A percentile compares a stretch with the other conserved stretches of the same genome.
These are phyloP conservation scores for Salix suchowensis DNA, from an alignment of 345 rosid genomes.

Conservation along the genomic window DNA sequence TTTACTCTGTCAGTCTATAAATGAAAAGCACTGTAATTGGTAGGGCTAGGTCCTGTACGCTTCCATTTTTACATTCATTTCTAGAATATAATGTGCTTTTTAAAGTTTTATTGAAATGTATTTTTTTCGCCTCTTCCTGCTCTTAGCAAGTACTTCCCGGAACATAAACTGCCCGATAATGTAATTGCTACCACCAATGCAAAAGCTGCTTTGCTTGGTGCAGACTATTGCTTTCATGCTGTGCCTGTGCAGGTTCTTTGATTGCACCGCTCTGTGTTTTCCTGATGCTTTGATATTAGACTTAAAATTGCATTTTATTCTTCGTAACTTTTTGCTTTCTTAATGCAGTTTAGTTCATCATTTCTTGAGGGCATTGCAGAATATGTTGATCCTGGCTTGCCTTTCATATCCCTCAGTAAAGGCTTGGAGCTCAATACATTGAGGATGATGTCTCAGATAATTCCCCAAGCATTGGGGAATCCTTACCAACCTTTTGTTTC, in stretches of 20 bases:
- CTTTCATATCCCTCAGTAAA: conserved; percentile 91
- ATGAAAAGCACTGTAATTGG: conserved; percentile 54
- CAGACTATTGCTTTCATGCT: conserved; percentile 87
- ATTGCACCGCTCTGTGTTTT: neutral
- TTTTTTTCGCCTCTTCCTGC: neutral
- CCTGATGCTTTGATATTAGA: neutral
- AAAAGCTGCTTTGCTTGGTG: conserved; percentile 61
- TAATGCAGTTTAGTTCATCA: conserved; percentile 74
- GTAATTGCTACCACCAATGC: conserved; percentile 77
- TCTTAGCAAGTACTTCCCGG: conserved; percentile 77
- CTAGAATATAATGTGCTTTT: neutral
- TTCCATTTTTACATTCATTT: neutral
- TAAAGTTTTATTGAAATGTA: neutral
- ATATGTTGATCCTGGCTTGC: conserved; percentile 76
- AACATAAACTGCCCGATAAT: conserved; percentile 71
- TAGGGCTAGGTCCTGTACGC: conserved; percentile 9
- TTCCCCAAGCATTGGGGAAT: conserved; percentile 63
- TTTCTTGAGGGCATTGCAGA: conserved; percentile 74
- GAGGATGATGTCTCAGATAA: conserved; percentile 94
- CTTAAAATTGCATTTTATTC: neutral
- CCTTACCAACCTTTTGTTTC: conserved; percentile 87
- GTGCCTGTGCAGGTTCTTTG: conserved; percentile 81
- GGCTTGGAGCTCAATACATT: conserved; percentile 84
- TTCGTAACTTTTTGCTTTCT: conserved; percentile 17
- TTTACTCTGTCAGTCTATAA: conserved; percentile 61